Evolutionary conservation across 2,329 filamentous ascomycete species (phyloP).

Genomic region (Diaporthe longicolla): DNA sequence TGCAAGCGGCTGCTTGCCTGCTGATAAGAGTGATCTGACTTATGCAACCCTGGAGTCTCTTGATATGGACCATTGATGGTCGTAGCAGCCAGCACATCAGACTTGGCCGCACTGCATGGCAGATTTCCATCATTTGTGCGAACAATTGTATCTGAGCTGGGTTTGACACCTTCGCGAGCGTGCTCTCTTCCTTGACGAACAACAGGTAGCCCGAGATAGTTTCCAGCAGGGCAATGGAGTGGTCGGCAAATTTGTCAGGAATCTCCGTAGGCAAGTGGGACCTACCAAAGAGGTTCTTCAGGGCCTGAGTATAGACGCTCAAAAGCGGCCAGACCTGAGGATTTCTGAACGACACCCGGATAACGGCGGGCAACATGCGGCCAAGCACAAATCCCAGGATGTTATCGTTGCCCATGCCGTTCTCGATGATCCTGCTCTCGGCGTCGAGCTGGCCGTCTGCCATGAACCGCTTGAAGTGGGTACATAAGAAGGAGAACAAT

Average conservation of each 20-base stretch:
- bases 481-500: slow-evolving; percentile 70
- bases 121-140: slow-evolving; percentile 30
- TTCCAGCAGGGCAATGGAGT: slow-evolving; percentile 52
- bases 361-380: slow-evolving; percentile 69
- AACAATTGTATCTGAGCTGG: slow-evolving; percentile 48
- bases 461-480: slow-evolving; percentile 69
- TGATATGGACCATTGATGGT: slow-evolving; percentile 3
- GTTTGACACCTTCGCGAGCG: slow-evolving; percentile 37
- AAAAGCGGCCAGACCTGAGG: slow-evolving; percentile 62
- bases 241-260: slow-evolving; percentile 50
- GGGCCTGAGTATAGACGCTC: slow-evolving; percentile 63
- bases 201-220: slow-evolving; percentile 47
- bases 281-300: slow-evolving; percentile 54
- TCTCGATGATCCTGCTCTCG: slow-evolving; percentile 61
- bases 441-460: slow-evolving; percentile 63
- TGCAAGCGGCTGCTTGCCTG: slow-evolving; percentile 21
- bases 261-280: slow-evolving; percentile 56
- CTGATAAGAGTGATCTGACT: slow-evolving; percentile 19
- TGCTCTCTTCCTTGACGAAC: slow-evolving; percentile 26
- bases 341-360: slow-evolving; percentile 55
- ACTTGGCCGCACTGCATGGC: slow-evolving; percentile 37
- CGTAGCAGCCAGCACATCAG: slow-evolving; percentile 38
- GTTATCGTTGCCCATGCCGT: slow-evolving; percentile 62
- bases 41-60: slow-evolving; percentile 26
- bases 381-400: slow-evolving; percentile 64